Percentiles rank a stretch among this genome's conserved stretches.
These are phyloP conservation scores for Chaetoscypha palmicola DNA, from an alignment of 2,329 filamentous ascomycete genomes.

Conservation along the genomic window DNA sequence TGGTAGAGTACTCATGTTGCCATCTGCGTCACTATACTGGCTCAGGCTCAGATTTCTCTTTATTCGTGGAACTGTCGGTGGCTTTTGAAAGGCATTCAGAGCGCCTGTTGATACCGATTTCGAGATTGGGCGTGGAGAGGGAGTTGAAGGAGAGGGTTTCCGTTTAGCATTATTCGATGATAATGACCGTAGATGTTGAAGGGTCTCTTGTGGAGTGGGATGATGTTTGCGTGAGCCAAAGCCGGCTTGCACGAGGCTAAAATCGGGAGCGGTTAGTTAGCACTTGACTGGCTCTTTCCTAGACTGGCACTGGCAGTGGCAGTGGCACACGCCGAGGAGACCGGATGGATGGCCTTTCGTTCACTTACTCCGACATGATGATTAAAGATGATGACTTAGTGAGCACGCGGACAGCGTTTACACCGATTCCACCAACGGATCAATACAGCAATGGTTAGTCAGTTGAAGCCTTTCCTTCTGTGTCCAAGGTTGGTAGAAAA, in stretches of 20 bases:
- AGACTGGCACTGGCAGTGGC: no score
- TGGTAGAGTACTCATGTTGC: constrained; percentile 63
- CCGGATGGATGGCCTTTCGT: background rate
- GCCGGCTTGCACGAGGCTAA: constrained; percentile 47
- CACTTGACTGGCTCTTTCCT: background rate
- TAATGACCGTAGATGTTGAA: constrained; percentile 47
- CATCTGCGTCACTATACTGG: constrained; percentile 42
- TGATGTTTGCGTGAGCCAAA: constrained; percentile 43
- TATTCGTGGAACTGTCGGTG: constrained; percentile 23
- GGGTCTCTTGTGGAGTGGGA: constrained; percentile 33
- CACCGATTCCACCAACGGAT: no score
- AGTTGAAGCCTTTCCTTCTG: no score
- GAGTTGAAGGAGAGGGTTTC: constrained; percentile 31
- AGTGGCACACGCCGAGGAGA: background rate
- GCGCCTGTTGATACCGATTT: constrained; percentile 35
- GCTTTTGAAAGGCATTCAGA: constrained; percentile 33
- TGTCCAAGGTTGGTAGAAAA: background rate
- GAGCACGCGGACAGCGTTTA: no score
- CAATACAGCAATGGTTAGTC: no score
- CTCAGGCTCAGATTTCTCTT: constrained; percentile 27
- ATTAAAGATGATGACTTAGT: background rate
- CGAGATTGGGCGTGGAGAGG: constrained; percentile 29
- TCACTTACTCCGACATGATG: constrained; percentile 13
- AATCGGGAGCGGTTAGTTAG: constrained; percentile 2
- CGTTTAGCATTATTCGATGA: constrained; percentile 44